Conservation (phyloP, 2,329 filamentous ascomycete species). For the Venturia effusa region DNA sequence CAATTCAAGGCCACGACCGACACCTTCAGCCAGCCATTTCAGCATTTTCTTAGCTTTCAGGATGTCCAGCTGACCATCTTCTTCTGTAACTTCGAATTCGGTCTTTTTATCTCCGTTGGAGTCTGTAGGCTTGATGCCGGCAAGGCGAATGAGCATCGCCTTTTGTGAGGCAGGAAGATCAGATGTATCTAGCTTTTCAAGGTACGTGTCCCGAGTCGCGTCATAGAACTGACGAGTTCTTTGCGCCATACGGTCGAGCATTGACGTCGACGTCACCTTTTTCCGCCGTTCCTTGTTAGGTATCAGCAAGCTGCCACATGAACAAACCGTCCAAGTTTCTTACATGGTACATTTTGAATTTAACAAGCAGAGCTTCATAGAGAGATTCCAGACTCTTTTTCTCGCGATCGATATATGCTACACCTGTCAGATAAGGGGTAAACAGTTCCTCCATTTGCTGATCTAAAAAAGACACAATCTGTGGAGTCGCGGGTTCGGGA, state of each 20-base stretch:
- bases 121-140: constrained; percentile 66
- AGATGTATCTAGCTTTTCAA: constrained; percentile 77
- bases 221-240: constrained; percentile 81
- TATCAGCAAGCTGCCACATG: constrained; percentile 16
- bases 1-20: constrained; percentile 83
- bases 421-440: constrained; percentile 54
- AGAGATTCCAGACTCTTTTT: constrained; percentile 14
- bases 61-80: constrained; percentile 74
- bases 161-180: constrained; percentile 84
- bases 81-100: constrained; percentile 82
- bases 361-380: constrained; percentile 52
- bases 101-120: constrained; percentile 50
- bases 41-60: constrained; percentile 96
- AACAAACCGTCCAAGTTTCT: constrained; percentile 13
- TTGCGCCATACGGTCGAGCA: constrained; percentile 85
- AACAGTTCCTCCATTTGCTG: constrained; percentile 56
- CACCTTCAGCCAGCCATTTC: constrained; percentile 91
- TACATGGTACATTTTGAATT: constrained; percentile 85
- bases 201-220: constrained; percentile 81
- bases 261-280: constrained; percentile 60
- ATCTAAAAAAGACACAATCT: constrained; percentile 64
- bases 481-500: constrained; percentile 78
- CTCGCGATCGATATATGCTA: constrained; percentile 32
- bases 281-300: constrained; percentile 59
- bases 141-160: constrained; percentile 78